A percentile compares a stretch with the other conserved stretches of the same genome.
These are phyloP conservation scores for Austropuccinia psidii DNA, from an alignment of 1,284 basidiomycete genomes.

Conservation along the genomic window DNA sequence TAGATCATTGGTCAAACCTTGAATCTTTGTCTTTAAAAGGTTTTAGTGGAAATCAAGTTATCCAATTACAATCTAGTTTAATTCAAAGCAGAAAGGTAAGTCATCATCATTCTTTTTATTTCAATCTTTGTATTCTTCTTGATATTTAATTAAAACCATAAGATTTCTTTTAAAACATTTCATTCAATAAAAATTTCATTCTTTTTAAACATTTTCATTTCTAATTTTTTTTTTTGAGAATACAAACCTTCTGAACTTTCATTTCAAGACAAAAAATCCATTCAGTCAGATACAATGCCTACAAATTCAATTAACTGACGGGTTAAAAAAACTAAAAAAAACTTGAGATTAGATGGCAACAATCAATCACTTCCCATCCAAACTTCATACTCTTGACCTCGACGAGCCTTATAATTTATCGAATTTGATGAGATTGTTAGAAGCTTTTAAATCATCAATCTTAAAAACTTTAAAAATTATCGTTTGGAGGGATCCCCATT, in stretches of 20 bases:
- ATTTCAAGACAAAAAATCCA: too few species aligned
- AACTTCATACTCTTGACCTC: background rate
- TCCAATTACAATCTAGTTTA: constrained; percentile 4
- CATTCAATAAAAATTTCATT: background rate
- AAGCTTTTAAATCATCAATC: background rate
- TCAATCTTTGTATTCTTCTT: too few species aligned
- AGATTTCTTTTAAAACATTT: background rate
- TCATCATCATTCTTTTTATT: background rate
- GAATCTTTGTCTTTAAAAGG: background rate
- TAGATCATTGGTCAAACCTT: background rate
- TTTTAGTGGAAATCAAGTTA: constrained; percentile 9
- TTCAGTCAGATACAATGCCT: too few species aligned
- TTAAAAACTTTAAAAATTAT: background rate
- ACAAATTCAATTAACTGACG: background rate
- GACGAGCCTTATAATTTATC: constrained; percentile 13
- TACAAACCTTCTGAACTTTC: too few species aligned
- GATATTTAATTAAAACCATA: too few species aligned
- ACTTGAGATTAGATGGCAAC: background rate
- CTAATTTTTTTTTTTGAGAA: too few species aligned
- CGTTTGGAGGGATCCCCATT: background rate
- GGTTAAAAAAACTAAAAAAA: background rate
- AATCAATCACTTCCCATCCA: background rate
- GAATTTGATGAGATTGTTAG: background rate
- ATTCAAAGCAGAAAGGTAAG: constrained; percentile 3
- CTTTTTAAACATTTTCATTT: background rate